These are phyloP conservation scores for Tetrapisispora pingtungensis DNA, from an alignment of 805 yeast genomes.

Conservation along the genomic window DNA sequence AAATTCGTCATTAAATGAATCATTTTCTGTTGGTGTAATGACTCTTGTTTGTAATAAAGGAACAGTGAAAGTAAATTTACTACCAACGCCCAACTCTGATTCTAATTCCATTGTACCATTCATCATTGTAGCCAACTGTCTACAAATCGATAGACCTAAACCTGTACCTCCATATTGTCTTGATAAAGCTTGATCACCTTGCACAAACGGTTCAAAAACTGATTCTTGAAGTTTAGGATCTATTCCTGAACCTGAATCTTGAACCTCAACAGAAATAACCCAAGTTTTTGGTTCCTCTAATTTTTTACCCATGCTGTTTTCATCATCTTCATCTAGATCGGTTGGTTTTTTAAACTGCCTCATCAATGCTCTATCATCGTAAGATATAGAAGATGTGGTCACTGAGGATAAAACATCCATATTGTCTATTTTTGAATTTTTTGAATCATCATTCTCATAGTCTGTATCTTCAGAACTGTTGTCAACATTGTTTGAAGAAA, in stretches of 20 bases:
- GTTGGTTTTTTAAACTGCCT: conserved; percentile 32
- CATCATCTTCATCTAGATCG: conserved; percentile 17
- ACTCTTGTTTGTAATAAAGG: conserved; percentile 52
- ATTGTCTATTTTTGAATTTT: background rate
- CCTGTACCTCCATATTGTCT: conserved; percentile 95
- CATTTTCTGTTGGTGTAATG: conserved; percentile 25
- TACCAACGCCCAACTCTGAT: conserved; percentile 73
- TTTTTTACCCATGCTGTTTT: conserved; percentile 13
- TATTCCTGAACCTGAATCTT: conserved; percentile 92
- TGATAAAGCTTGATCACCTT: conserved; percentile 90
- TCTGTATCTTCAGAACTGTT: background rate
- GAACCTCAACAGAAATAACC: conserved; percentile 50
- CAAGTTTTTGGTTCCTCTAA: conserved; percentile 26
- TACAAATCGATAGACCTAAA: conserved; percentile 78
- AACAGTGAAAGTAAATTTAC: conserved; percentile 70
- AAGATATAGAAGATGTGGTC: conserved; percentile 29
- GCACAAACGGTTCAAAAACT: conserved; percentile 93
- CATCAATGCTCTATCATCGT: conserved; percentile 36
- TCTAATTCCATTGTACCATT: conserved; percentile 69
- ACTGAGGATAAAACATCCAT: conserved; percentile 8
- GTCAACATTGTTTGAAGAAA: background rate
- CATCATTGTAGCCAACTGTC: conserved; percentile 87
- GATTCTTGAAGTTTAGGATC: conserved; percentile 70
- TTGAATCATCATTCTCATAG: background rate
- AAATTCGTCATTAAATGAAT: conserved; percentile 57